These are phyloP conservation scores for Pichia sp. DNA, from an alignment of 1,139 yeast genomes.

Conservation along the genomic window DNA sequence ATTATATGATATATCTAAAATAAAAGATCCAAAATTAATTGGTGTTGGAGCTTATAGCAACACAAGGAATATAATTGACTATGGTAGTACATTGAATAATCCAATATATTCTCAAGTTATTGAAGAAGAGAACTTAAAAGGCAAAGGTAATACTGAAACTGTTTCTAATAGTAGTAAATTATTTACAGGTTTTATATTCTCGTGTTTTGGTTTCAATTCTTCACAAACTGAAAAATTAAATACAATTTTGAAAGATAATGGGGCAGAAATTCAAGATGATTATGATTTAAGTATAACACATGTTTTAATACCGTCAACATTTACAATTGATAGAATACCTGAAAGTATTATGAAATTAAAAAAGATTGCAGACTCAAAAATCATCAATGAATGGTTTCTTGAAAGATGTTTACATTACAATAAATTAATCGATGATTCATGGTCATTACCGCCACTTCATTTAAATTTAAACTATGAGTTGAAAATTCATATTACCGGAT, in stretches of 20 bases:
- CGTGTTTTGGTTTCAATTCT: conserved; percentile 35
- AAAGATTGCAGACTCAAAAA: conserved; percentile 17
- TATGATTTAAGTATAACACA: conserved; percentile 31
- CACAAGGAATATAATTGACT: conserved; percentile 11
- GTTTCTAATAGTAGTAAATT: conserved; percentile 14
- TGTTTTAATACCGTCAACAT: conserved; percentile 38
- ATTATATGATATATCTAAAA: conserved; percentile 37
- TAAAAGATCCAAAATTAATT: conserved; percentile 21
- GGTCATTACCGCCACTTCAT: conserved; percentile 60
- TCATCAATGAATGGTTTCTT: conserved; percentile 78
- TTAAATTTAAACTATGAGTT: conserved; percentile 30
- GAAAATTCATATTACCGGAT: conserved; percentile 68
- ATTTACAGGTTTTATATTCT: conserved; percentile 35
- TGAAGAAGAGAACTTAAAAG: not conserved
- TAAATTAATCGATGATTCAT: conserved; percentile 49
- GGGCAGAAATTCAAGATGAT: conserved; percentile 33
- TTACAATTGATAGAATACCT: conserved; percentile 16
- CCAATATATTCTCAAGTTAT: conserved; percentile 1
- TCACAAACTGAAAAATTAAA: conserved; percentile 32
- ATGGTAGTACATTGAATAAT: conserved; percentile 8
- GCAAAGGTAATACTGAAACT: not conserved
- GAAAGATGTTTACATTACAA: conserved; percentile 70
- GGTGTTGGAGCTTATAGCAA: conserved; percentile 45
- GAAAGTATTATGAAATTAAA: conserved; percentile 9
- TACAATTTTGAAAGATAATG: conserved; percentile 37